Evolutionary conservation across 2,329 filamentous ascomycete genomes (phyloP).

Genomic region (Ophiostoma himal-ulmi): DNA sequence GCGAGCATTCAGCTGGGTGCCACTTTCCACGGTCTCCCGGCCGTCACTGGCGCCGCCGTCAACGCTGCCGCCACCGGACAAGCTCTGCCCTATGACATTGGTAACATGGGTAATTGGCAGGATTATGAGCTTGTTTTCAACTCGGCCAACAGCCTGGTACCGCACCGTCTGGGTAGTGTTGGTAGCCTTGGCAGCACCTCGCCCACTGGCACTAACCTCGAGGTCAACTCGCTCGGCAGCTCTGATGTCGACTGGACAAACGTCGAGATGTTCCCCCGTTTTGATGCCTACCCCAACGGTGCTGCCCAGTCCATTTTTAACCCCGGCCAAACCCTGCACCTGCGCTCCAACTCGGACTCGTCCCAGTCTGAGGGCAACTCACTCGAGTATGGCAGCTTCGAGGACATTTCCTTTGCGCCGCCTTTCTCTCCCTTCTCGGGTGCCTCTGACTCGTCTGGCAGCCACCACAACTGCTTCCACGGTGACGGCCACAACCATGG

Average conservation of each 20-base stretch:
- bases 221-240: conserved; percentile 75
- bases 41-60: conserved; percentile 45
- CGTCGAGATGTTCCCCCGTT: conserved; percentile 68
- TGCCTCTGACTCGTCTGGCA: conserved; percentile 59
- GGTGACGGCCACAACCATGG: conserved; percentile 41
- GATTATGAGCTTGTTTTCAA: conserved; percentile 60
- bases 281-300: conserved; percentile 59
- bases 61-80: conserved; percentile 44
- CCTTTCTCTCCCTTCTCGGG: conserved; percentile 76
- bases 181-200: conserved; percentile 55
- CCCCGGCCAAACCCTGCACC: conserved; percentile 81
- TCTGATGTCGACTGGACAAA: conserved; percentile 63
- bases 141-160: conserved; percentile 39
- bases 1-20: conserved; percentile 57
- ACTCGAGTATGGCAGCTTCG: conserved; percentile 69
- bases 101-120: conserved; percentile 65
- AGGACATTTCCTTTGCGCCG: conserved; percentile 62
- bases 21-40: conserved; percentile 53
- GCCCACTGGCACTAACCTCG: conserved; percentile 72
- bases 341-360: conserved; percentile 80
- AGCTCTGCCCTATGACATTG: conserved; percentile 54
- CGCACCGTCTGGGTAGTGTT: conserved; percentile 30
- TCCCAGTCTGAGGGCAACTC: conserved; percentile 65
- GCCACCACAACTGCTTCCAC: conserved; percentile 58
- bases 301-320: conserved; percentile 72